Evolutionary conservation across 176 grass and related monocot genomes (phyloP).

Genomic region (sorghum (Sorghum bicolor)): DNA sequence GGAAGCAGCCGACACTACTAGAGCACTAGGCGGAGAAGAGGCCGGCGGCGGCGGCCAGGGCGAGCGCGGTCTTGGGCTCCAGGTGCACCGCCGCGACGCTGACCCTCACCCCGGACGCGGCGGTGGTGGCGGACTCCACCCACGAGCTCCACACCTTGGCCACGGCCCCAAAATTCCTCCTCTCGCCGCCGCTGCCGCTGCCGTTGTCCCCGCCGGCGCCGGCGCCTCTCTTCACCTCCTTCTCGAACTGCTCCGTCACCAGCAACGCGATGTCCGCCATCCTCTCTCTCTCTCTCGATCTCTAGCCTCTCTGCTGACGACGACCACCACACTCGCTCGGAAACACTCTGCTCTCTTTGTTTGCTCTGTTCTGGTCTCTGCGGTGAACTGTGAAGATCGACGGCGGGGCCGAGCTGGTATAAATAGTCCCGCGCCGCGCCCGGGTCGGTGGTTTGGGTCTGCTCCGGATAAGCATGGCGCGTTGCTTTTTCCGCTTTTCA

Average conservation of each 20-base stretch:
- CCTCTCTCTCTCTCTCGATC: background rate
- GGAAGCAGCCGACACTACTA: background rate
- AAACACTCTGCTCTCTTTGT: background rate
- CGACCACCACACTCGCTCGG: background rate
- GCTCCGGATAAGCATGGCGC: slow-evolving; percentile 23
- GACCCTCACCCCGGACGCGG: slow-evolving; percentile 34
- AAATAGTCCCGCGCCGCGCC: background rate
- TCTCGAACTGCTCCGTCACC: slow-evolving; percentile 80
- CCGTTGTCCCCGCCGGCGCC: background rate
- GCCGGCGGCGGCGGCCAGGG: slow-evolving; percentile 42
- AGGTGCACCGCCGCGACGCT: slow-evolving; percentile 7
- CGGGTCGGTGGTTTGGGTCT: background rate
- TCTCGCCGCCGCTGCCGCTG: slow-evolving; percentile 10
- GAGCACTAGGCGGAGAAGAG: slow-evolving; percentile 68
- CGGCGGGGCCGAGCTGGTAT: background rate
- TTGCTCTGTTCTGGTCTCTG: background rate
- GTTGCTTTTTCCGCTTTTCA: background rate
- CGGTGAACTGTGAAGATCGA: background rate
- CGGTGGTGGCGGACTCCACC: slow-evolving; percentile 27
- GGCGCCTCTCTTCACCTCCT: slow-evolving; percentile 31
- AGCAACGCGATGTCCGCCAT: slow-evolving; percentile 82
- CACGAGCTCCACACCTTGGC: slow-evolving; percentile 45
- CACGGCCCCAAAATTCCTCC: slow-evolving; percentile 32
- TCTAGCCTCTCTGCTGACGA: background rate
- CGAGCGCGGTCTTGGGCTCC: slow-evolving; percentile 42